Evolutionary conservation across 2,329 filamentous ascomycete species (phyloP).

Genomic region (Colletotrichum lini): DNA sequence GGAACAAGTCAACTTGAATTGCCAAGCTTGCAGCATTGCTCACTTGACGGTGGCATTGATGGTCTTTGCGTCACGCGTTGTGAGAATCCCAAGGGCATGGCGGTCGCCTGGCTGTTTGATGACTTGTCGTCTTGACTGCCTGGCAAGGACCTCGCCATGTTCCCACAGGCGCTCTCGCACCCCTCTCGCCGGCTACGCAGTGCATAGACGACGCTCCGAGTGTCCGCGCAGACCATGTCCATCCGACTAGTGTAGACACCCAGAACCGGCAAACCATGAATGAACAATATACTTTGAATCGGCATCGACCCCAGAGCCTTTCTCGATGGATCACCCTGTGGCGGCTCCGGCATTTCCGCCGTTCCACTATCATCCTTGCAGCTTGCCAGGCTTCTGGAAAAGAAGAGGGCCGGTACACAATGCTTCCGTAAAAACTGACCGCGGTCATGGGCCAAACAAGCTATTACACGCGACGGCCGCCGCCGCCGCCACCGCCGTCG

Average conservation of each 20-base stretch:
- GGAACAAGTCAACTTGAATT: conserved; percentile 5
- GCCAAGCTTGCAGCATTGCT: conserved; percentile 18
- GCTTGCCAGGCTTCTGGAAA: conserved; percentile 12
- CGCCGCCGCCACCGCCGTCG: neutral
- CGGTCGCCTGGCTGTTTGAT: conserved; percentile 14
- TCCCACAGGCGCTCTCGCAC: conserved; percentile 7
- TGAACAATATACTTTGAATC: conserved; percentile 11
- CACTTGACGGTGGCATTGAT: conserved; percentile 5
- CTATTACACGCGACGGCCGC: conserved; percentile 12
- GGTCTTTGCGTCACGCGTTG: conserved; percentile 9
- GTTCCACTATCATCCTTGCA: conserved; percentile 35
- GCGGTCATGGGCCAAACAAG: neutral
- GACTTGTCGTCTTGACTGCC: conserved; percentile 4
- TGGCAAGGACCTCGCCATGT: conserved; percentile 8
- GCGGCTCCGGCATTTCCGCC: conserved; percentile 39
- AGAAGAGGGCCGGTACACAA: conserved; percentile 11
- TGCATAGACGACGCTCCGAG: conserved; percentile 26
- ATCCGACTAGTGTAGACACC: conserved; percentile 9
- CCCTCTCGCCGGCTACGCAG: neutral
- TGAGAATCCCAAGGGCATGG: conserved; percentile 9
- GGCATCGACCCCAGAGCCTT: neutral
- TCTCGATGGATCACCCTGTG: conserved; percentile 24
- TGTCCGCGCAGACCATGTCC: conserved; percentile 28
- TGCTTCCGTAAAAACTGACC: conserved; percentile 12
- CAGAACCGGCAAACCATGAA: conserved; percentile 8